Evolutionary conservation across 2,329 filamentous ascomycete genomes (phyloP).

Genomic region (Arthroderma sp.): DNA sequence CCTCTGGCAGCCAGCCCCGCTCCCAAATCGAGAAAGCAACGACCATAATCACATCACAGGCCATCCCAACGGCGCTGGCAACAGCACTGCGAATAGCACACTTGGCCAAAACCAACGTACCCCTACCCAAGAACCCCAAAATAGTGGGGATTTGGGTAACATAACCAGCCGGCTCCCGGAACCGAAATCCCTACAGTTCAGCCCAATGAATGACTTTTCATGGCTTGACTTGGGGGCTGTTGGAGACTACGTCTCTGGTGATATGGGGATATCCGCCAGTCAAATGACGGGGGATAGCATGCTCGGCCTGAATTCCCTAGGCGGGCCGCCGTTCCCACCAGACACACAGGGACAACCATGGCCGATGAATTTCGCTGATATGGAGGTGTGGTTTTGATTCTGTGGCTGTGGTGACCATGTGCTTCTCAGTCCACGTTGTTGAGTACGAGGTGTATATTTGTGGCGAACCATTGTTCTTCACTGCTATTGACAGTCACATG

Average conservation of each 20-base stretch:
- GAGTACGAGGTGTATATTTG: too few relatives aligned
- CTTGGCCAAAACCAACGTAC: slow-evolving; percentile 18
- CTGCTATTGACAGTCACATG: too few relatives aligned
- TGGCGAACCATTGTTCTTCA: too few relatives aligned
- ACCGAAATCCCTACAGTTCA: slow-evolving; percentile 26
- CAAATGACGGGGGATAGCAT: slow-evolving; percentile 23
- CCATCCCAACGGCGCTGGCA: slow-evolving; percentile 12
- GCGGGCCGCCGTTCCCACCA: slow-evolving; percentile 17
- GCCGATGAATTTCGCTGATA: slow-evolving; percentile 14
- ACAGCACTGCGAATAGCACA: neutral
- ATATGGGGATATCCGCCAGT: slow-evolving; percentile 9
- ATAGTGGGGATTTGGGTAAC: neutral
- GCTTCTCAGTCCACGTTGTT: too few relatives aligned
- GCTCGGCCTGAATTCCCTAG: slow-evolving; percentile 24
- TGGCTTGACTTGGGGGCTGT: slow-evolving; percentile 50
- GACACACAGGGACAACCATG: slow-evolving; percentile 22
- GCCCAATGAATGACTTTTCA: slow-evolving; percentile 44
- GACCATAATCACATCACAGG: slow-evolving; percentile 1
- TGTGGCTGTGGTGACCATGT: too few relatives aligned
- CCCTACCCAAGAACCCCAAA: slow-evolving; percentile 6
- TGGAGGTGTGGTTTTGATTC: too few relatives aligned
- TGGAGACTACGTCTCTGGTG: slow-evolving; percentile 42
- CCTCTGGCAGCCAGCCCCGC: slow-evolving; percentile 39
- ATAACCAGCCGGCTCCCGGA: slow-evolving; percentile 24
- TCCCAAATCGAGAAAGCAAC: slow-evolving; percentile 1